Percentiles rank a stretch among this genome's conserved stretches.
These are phyloP conservation scores for Tulasnella sp. DNA, from an alignment of 768 basidiomycete genomes.

Conservation along the genomic window DNA sequence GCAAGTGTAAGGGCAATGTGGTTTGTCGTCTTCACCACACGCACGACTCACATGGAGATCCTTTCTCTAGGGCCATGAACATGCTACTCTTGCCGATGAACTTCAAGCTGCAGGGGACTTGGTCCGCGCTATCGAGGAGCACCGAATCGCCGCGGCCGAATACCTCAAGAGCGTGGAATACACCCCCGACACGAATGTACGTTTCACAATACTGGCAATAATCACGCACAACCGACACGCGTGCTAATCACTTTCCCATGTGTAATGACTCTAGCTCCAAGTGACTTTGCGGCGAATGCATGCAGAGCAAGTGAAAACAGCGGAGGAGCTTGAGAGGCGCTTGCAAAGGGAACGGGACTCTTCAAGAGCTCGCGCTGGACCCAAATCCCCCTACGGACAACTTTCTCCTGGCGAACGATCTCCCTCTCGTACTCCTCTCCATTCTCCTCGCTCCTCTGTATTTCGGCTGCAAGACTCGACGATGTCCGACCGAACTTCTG, in stretches of 20 bases:
- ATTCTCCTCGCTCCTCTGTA: conserved; percentile 19
- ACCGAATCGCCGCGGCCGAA: conserved; percentile 69
- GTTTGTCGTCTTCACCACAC: not conserved
- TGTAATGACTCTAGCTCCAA: conserved; percentile 54
- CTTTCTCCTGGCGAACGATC: conserved; percentile 22
- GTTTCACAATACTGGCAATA: conserved; percentile 30
- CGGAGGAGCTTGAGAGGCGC: conserved; percentile 64
- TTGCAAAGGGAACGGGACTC: conserved; percentile 69
- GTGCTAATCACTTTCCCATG: not conserved
- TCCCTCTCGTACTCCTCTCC: conserved; percentile 15
- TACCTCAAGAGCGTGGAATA: conserved; percentile 69
- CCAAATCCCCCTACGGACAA: conserved; percentile 25
- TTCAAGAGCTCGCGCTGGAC: conserved; percentile 35
- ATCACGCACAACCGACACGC: conserved; percentile 14
- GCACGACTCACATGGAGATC: not conserved
- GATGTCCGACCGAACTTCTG: conserved; percentile 54
- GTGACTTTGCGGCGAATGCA: conserved; percentile 70
- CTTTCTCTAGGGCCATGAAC: conserved; percentile 22
- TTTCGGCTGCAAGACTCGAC: conserved; percentile 27
- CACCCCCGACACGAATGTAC: conserved; percentile 67
- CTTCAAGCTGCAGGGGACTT: conserved; percentile 13
- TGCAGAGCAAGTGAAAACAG: conserved; percentile 67
- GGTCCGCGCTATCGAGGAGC: conserved; percentile 49
- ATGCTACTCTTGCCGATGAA: conserved; percentile 22
- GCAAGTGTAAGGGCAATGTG: conserved; percentile 1